phyloP scores from a whole-genome alignment of 352 stramenopile genomes.

The Globisporangium okanoganense region DNA sequence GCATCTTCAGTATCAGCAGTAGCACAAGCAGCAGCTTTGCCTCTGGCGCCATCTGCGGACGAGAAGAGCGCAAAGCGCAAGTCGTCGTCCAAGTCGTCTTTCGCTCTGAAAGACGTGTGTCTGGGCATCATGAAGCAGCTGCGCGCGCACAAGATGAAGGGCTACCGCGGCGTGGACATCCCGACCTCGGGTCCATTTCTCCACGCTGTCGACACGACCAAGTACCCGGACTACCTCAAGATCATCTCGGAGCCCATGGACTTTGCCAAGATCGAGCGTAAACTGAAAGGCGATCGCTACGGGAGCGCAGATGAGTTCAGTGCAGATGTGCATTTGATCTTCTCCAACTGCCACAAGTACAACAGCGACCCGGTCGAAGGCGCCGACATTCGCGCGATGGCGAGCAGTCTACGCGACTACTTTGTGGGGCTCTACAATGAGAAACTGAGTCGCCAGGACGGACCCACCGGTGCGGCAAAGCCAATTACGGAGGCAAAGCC shows the following conservation, averaged over 20 bases:
- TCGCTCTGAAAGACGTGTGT: conserved; percentile 65
- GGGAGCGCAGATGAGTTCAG: conserved; percentile 74
- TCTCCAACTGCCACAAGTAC: conserved; percentile 89
- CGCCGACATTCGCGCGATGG: conserved; percentile 85
- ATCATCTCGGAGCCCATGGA: conserved; percentile 85
- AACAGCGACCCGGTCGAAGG: conserved; percentile 85
- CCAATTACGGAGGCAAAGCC: neutral
- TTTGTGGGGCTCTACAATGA: conserved; percentile 76
- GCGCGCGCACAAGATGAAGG: conserved; percentile 83
- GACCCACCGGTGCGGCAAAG: conserved; percentile 18
- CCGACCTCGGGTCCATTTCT: conserved; percentile 76
- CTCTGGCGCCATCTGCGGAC: neutral
- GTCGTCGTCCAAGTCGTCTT: conserved; percentile 30
- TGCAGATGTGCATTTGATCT: conserved; percentile 84
- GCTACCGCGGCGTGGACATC: conserved; percentile 78
- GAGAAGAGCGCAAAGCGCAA: conserved; percentile 32
- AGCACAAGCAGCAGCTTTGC: neutral
- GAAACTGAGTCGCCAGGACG: conserved; percentile 43
- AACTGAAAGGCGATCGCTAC: conserved; percentile 83
- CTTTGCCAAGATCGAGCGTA: conserved; percentile 85
- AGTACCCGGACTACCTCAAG: conserved; percentile 80
- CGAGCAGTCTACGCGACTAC: conserved; percentile 72
- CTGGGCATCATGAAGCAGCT: conserved; percentile 68
- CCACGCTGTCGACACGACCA: conserved; percentile 81
- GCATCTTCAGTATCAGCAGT: neutral